phyloP scores from a whole-genome alignment of 139 green algal species.

The Yamagishiella unicocca region DNA sequence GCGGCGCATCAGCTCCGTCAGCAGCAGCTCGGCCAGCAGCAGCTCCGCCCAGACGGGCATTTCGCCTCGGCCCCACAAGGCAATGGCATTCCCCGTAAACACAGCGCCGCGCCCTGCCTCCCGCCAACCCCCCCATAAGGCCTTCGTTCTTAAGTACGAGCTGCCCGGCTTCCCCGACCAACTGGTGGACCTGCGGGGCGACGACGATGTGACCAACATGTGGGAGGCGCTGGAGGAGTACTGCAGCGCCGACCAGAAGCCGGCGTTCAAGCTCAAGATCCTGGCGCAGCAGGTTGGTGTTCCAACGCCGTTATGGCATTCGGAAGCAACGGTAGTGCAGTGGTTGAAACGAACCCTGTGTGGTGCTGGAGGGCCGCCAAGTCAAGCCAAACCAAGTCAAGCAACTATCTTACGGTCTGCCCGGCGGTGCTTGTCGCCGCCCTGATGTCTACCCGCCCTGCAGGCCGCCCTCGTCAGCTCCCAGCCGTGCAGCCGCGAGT shows the following conservation, averaged over 20 bases:
- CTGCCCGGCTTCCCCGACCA: conserved; percentile 65
- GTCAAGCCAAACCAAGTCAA: too few relatives aligned
- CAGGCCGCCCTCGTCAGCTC: not conserved
- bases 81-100: too few relatives aligned
- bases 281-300: conserved; percentile 22
- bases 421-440: not conserved
- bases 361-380: too few relatives aligned
- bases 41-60: too few relatives aligned
- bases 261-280: conserved; percentile 46
- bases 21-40: too few relatives aligned
- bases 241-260: not conserved
- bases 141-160: conserved; percentile 72
- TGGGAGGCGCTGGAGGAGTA: conserved; percentile 74
- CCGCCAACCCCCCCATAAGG: conserved; percentile 33
- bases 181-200: conserved; percentile 74
- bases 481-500: not conserved
- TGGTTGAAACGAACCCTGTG: too few relatives aligned
- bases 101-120: too few relatives aligned
- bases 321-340: not conserved
- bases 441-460: not conserved
- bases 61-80: too few relatives aligned
- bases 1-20: too few relatives aligned
- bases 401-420: too few relatives aligned
- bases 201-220: conserved; percentile 79
- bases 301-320: not conserved